phyloP scores from a whole-genome alignment of 352 stramenopile species.

The Globisporangium parvum region DNA sequence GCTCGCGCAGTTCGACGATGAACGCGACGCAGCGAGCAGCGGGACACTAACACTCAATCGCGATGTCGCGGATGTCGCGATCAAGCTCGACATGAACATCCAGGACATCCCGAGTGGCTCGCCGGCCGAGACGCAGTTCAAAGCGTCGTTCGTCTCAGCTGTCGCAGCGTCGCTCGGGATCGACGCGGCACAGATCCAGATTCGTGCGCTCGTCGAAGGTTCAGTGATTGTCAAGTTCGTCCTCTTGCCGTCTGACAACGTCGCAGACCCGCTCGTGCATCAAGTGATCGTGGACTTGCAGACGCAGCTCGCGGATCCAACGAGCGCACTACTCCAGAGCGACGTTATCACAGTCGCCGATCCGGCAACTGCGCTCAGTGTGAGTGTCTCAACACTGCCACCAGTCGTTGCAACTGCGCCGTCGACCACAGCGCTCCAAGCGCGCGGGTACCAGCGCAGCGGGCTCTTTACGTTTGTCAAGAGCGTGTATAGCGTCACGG shows the following conservation, averaged over 20 bases:
- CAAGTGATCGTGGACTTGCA: conserved; percentile 41
- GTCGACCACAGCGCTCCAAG: conserved; percentile 23
- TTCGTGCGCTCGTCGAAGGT: conserved; percentile 38
- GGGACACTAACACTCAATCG: conserved; percentile 34
- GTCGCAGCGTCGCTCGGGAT: conserved; percentile 40
- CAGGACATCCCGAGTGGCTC: conserved; percentile 41
- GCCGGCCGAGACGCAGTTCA: conserved; percentile 42
- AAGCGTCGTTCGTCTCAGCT: conserved; percentile 26
- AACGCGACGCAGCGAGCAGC: conserved; percentile 19
- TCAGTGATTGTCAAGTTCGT: conserved; percentile 68
- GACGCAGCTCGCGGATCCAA: conserved; percentile 30
- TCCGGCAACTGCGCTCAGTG: conserved; percentile 23
- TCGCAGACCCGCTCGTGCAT: conserved; percentile 38
- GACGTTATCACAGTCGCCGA: conserved; percentile 28
- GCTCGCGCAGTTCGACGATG: conserved; percentile 21
- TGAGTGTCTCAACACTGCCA: conserved; percentile 19
- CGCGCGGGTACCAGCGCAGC: conserved; percentile 49
- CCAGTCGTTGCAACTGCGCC: background rate
- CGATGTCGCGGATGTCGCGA: conserved; percentile 38
- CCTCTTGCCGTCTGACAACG: conserved; percentile 38
- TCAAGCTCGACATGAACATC: conserved; percentile 64
- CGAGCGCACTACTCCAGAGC: conserved; percentile 28
- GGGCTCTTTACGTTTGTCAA: conserved; percentile 58
- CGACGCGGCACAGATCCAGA: conserved; percentile 40
- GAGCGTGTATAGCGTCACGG: conserved; percentile 49